Evolutionary conservation across 257 asterid genomes (phyloP), one percentile per base, ranked within the genome.

Genomic region (Petrea volubilis): DNA sequence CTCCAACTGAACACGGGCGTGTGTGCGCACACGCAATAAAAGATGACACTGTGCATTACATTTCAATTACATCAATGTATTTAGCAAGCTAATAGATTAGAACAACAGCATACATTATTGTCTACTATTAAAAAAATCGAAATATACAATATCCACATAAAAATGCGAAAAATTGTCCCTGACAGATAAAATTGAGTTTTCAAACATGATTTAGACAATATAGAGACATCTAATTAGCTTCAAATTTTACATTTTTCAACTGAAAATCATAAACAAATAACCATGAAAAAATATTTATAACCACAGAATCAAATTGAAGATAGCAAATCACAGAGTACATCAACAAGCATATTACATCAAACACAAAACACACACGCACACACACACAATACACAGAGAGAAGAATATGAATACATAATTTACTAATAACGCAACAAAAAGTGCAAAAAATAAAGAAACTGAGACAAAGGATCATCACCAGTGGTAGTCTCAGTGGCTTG

Each of bases 401-500:
- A 23, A 40, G 11, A 63, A 70, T 29, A 46, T 0, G 13, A 38
- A 36, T 46, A 66, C n/a, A 41, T 8, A 28, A 34, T 40, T 58
- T 25, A 50, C 21, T 28, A 60, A 10, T 6, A 62, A 38, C 5
- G 24, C 52, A 34, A 25, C 52, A 34, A 25, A n/a, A 31, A 13
- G 6, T 15, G 43, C 3, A 58, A 5, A 38, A 10, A 55, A 33
- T 31, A 25, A 75, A 51, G 62, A 72, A 56, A 47, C 15, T n/a
- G n/a, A 10, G 25, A 49, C 14, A 31, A 71, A 34, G 5, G 27
- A 66, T 58, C 60, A 51, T 15, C 23, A 15, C 97, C 93, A 29
- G 90, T 58, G 23, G 84, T 50, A 60, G 82, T 46, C 31, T 91
- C 96, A 14, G 88, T 60, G 49, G 81, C 96, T 77, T 78, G 70